Conservation (phyloP, 169 alveolate species). For the Cryptosporidium sp. region DNA sequence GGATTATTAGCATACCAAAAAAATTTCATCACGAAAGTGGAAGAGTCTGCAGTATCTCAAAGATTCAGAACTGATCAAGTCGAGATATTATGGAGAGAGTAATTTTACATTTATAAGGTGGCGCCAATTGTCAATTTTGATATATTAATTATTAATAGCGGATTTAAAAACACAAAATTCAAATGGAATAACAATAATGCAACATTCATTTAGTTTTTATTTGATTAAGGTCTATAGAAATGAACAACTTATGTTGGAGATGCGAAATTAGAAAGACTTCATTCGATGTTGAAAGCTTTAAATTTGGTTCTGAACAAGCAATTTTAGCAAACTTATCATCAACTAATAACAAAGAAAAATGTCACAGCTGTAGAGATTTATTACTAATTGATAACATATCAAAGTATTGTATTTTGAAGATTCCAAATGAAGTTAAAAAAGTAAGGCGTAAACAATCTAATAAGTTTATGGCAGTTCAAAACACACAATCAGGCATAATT, state of each 20-base stretch:
- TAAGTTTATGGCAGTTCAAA: not conserved
- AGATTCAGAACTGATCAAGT: slow-evolving; percentile 95
- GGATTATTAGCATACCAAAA: slow-evolving; percentile 88
- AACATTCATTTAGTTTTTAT: not conserved
- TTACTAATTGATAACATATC: slow-evolving; percentile 28
- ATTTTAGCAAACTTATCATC: not conserved
- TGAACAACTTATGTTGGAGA: slow-evolving; percentile 41
- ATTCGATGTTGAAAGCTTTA: not conserved
- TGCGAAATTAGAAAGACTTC: slow-evolving; percentile 6
- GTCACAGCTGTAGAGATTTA: slow-evolving; percentile 11
- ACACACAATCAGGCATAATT: not conserved
- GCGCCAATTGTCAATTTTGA: slow-evolving; percentile 14
- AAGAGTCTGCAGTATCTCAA: slow-evolving; percentile 89
- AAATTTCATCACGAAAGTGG: slow-evolving; percentile 81
- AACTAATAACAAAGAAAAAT: not conserved
- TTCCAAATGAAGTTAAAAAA: slow-evolving; percentile 15
- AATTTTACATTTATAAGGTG: not conserved
- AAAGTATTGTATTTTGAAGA: slow-evolving; percentile 5
- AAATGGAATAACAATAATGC: not conserved
- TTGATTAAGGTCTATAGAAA: not conserved
- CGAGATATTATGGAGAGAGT: slow-evolving; percentile 91
- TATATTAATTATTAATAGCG: not conserved
- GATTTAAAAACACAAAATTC: not conserved
- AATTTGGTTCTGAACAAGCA: not conserved
- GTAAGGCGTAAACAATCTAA: slow-evolving; percentile 22